Evolutionary conservation across 78 protist genomes (phyloP).

Genomic region (Creolimax fragrantissima): DNA sequence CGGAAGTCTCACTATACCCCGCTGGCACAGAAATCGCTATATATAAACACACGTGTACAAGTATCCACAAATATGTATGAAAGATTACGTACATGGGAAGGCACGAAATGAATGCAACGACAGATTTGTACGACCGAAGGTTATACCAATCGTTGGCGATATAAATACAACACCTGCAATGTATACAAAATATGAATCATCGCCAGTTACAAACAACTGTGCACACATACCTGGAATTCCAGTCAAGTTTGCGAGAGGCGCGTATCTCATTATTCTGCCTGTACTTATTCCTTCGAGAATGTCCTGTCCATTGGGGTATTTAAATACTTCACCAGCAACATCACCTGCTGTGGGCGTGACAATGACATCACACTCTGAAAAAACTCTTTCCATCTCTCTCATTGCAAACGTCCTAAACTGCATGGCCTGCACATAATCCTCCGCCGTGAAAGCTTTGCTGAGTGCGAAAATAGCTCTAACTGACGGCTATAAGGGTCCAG

Average conservation of each 20-base stretch:
- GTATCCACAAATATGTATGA: not conserved
- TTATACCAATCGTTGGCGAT: too few relatives aligned
- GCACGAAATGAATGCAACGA: too few relatives aligned
- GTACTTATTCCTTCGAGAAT: not conserved
- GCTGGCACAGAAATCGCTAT: not conserved
- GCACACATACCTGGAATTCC: constrained; percentile 56
- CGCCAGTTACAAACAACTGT: too few relatives aligned
- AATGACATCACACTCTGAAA: not conserved
- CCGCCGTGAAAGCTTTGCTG: not conserved
- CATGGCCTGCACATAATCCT: not conserved
- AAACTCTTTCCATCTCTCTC: not conserved
- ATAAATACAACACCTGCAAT: too few relatives aligned
- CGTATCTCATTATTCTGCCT: not conserved
- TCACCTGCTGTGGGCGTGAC: not conserved
- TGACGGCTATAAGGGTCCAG: not conserved
- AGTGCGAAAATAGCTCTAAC: not conserved
- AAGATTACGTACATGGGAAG: not conserved
- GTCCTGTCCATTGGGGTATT: not conserved
- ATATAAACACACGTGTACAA: not conserved
- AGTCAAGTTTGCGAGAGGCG: constrained; percentile 23
- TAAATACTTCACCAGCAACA: not conserved
- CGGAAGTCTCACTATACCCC: not conserved
- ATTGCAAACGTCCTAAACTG: not conserved
- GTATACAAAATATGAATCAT: not conserved
- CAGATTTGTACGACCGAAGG: too few relatives aligned